Evolutionary conservation across 768 basidiomycete species (phyloP).

Genomic region (Agaricus sinodeliciosus): DNA sequence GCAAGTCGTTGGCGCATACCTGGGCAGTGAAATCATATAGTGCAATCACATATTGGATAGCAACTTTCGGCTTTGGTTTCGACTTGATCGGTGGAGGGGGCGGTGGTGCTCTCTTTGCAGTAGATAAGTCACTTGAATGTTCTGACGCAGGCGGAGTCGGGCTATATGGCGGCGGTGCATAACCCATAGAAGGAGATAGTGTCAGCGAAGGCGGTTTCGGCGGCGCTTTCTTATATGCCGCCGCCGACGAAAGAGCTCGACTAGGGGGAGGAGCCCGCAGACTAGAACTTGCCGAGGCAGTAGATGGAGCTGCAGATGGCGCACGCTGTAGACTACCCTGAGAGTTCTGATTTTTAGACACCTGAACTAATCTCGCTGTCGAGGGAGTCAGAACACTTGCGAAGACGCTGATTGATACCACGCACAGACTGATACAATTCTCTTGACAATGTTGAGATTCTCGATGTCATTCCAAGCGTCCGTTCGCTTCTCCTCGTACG

Average conservation of each 20-base stretch:
- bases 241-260: slow-evolving; percentile 22
- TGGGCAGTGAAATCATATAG: slow-evolving; percentile 94
- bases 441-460: slow-evolving; percentile 73
- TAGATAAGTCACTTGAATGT: not conserved
- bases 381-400: not conserved
- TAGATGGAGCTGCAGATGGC: slow-evolving; percentile 25
- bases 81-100: slow-evolving; percentile 91
- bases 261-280: slow-evolving; percentile 37
- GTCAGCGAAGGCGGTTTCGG: slow-evolving; percentile 49
- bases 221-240: slow-evolving; percentile 39
- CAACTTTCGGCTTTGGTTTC: slow-evolving; percentile 67
- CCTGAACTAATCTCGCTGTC: slow-evolving; percentile 64
- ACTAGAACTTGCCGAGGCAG: slow-evolving; percentile 27
- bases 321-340: slow-evolving; percentile 22
- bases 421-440: slow-evolving; percentile 82
- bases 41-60: slow-evolving; percentile 77
- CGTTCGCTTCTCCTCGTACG: slow-evolving; percentile 78
- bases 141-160: slow-evolving; percentile 14
- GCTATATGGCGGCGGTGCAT: slow-evolving; percentile 30
- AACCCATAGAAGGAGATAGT: slow-evolving; percentile 14
- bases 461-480: slow-evolving; percentile 80
- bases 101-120: slow-evolving; percentile 71
- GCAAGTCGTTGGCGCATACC: slow-evolving; percentile 29
- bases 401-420: slow-evolving; percentile 10
- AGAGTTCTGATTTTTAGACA: slow-evolving; percentile 21